Conservation (phyloP, 2,329 filamentous ascomycete genomes). For the Aspergillus flavus region DNA sequence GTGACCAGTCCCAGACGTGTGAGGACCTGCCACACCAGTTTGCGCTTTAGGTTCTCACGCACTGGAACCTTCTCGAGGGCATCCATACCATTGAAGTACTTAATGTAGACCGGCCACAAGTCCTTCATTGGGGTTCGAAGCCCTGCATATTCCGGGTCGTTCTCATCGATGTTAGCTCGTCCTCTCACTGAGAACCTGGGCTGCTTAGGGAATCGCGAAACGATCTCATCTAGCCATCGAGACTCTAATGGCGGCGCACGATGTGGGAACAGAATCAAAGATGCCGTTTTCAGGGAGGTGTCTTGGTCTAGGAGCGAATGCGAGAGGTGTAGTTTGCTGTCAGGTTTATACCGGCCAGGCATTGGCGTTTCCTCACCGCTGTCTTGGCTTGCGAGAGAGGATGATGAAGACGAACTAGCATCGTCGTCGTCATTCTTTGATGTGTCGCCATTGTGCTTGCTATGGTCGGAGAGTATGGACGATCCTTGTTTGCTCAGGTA, state of each 20-base stretch:
- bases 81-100: slow-evolving; percentile 84
- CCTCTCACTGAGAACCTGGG: slow-evolving; percentile 12
- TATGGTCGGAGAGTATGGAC: slow-evolving; percentile 22
- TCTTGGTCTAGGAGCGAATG: slow-evolving; percentile 39
- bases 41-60: slow-evolving; percentile 84
- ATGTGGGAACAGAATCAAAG: slow-evolving; percentile 76
- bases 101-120: slow-evolving; percentile 73
- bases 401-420: slow-evolving; percentile 41
- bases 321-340: slow-evolving; percentile 31
- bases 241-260: slow-evolving; percentile 78
- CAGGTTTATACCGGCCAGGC: slow-evolving; percentile 30
- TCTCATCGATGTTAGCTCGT: slow-evolving; percentile 13
- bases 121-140: slow-evolving; percentile 51
- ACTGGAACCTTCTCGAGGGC: slow-evolving; percentile 84
- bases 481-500: slow-evolving; percentile 35
- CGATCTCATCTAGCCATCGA: slow-evolving; percentile 61
- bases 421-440: slow-evolving; percentile 22
- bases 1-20: slow-evolving; percentile 69
- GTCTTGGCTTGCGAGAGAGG: slow-evolving; percentile 40
- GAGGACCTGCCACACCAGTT: slow-evolving; percentile 59
- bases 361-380: slow-evolving; percentile 43
- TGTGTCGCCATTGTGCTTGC: background rate
- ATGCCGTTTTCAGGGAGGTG: slow-evolving; percentile 50
- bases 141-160: slow-evolving; percentile 29
- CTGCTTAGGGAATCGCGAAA: slow-evolving; percentile 39